Base-by-base conservation (phyloP, 2,329 filamentous ascomycete species). In the Colletotrichum truncatum region DNA sequence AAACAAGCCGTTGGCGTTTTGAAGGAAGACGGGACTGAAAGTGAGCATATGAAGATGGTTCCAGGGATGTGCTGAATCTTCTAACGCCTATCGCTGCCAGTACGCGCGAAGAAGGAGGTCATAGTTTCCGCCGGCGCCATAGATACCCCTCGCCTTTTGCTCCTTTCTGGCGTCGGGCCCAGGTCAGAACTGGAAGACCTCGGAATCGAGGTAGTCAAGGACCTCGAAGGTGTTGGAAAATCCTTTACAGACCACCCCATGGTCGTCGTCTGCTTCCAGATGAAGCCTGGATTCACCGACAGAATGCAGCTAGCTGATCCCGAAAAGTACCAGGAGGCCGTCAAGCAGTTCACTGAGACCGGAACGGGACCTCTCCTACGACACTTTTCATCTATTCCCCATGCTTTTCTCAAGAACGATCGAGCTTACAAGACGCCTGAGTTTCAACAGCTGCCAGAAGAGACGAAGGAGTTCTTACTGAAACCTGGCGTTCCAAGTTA, bases 101-200 rank as follows among this genome's bases (percentile, higher is more conserved):
- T 64, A 8, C 23, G 1, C 3, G 54, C 92, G 25, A 91, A 89
- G n/a, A 83, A 80, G 70, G 90, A 92, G 77, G 91, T 89, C 39
- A 85, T 91, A 68, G 81, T 91, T 69, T 90, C 86, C 75, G 88
- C 87, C 38, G 89, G 89, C 70, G 87, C 89, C 51, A 82, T 91
- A 52, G 88, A 91, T 74, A 91, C 88, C 2, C 87, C 88, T 12
- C 48, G 58, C 25, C 82, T 87, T 46, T 66, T 76, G 2, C 69
- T 77, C 1, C 66, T 55, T 2, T 64, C 53, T 2, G 49, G 46
- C 11, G 7, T 53, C 16, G 28, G 36, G 7, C 62, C 51, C 46
- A 8, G 10, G 2, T 2, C 4, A 6, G 26, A 18, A 4, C 16
- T 59, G 1, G 6, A 14, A 21, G 71, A 16, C 1, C 32, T 64